Evolutionary conservation across 345 rosid species (phyloP), one percentile per base, ranked within the genome.

Genomic region (Hypericum androsaemum): DNA sequence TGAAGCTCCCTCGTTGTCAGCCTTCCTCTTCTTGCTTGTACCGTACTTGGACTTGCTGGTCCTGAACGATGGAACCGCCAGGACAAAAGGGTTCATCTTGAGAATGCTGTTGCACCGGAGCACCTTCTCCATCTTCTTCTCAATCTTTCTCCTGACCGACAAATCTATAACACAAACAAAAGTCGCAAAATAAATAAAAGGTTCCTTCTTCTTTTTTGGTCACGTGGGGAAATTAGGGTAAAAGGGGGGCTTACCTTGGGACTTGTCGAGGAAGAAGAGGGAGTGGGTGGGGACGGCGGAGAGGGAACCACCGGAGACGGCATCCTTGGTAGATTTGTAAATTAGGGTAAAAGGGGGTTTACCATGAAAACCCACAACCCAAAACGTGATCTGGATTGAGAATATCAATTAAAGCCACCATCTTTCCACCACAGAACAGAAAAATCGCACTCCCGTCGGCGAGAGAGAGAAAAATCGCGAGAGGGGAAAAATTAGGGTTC

Each of bases 251-350:
- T 40, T 43, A 86, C 90, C 96, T 68, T 70, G 72, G 36, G 89
- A 76, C 62, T 77, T 74, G 51, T 92, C 86, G 56, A 88, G 80
- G 62, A 71, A 77, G 69, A 92, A 88, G 43, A 88, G 84, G 5
- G 84, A 78, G 3, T 84, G 86, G 58, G 66, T 75, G 22, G 85
- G 81, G 47, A 78, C 71, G n/a, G 76, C 57, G 51, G 89, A 40
- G 57, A 92, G 88, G 54, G 87, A 79, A 39, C 95, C 95, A 11
- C 96, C 96, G 45, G 96, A 74, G 61, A 73, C 89, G 43, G 89
- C 89, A 43, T 90, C 95, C 62, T 72, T 87, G 8, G 88, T 90
- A 53, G 89, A 62, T 61, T 84, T 75, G 66, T 82, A n/a, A n/a
- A n/a, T n/a, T n/a, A n/a, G n/a, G n/a, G n/a, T n/a, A n/a, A n/a